A percentile compares a stretch with the other conserved stretches of the same genome.
These are phyloP conservation scores for Kodamaea hsintzibuensis DNA, from an alignment of 805 yeast species.

Conservation along the genomic window DNA sequence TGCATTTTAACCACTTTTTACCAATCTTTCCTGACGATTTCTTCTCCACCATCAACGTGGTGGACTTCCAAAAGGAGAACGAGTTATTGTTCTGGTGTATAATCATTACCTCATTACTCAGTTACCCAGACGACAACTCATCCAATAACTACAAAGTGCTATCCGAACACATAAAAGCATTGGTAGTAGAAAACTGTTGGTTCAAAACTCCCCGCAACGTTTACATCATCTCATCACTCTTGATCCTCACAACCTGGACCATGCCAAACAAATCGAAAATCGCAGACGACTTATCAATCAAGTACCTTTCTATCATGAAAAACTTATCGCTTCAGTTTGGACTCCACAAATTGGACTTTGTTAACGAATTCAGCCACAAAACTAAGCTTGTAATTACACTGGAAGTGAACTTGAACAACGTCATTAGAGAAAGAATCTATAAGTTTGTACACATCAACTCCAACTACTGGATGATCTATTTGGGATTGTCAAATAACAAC, in stretches of 20 bases:
- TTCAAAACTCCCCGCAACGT: constrained; percentile 45
- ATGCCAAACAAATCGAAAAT: constrained; percentile 31
- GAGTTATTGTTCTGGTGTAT: constrained; percentile 44
- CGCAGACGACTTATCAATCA: constrained; percentile 35
- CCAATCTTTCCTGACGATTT: constrained; percentile 30
- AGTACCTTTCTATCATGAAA: constrained; percentile 40
- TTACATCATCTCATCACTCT: constrained; percentile 37
- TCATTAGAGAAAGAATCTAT: constrained; percentile 42
- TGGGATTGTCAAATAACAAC: constrained; percentile 35
- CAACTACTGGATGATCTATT: constrained; percentile 42
- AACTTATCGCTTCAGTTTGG: constrained; percentile 43
- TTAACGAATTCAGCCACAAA: constrained; percentile 42
- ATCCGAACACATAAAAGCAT: constrained; percentile 33
- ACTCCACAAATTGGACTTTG: constrained; percentile 41
- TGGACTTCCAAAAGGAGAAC: constrained; percentile 24
- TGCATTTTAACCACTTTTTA: constrained; percentile 29
- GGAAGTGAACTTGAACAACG: constrained; percentile 33
- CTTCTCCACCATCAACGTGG: constrained; percentile 15
- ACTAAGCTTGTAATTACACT: constrained; percentile 23
- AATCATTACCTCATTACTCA: constrained; percentile 34
- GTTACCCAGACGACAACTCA: constrained; percentile 14
- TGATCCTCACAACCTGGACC: constrained; percentile 48
- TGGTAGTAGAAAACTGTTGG: constrained; percentile 46
- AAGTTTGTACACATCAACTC: constrained; percentile 44
- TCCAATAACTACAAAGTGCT: constrained; percentile 24